A percentile compares a stretch with the other conserved stretches of the same genome.
phyloP scores from a whole-genome alignment of 345 rosid species.

The Noccaea caerulescens region DNA sequence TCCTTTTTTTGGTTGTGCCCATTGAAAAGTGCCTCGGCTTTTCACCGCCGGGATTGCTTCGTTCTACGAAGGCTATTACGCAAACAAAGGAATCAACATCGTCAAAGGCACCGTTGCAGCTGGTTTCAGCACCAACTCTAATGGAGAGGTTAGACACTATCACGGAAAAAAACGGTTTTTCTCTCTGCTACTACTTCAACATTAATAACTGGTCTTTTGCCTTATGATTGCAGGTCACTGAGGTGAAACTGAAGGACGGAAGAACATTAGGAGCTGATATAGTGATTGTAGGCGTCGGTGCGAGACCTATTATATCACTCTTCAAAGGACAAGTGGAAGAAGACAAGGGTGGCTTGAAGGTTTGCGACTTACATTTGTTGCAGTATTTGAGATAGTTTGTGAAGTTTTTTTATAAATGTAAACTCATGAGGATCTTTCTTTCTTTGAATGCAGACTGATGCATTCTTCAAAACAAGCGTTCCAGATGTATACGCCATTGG shows the following conservation, averaged over 20 bases:
- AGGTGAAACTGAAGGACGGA: constrained; percentile 85
- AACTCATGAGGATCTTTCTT: neutral
- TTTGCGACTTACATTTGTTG: constrained; percentile 1
- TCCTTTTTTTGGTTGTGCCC: constrained; percentile 51
- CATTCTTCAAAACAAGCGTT: constrained; percentile 42
- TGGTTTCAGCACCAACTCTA: constrained; percentile 72
- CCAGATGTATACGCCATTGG: constrained; percentile 92
- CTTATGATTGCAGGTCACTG: constrained; percentile 48
- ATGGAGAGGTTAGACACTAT: constrained; percentile 59
- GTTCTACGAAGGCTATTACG: constrained; percentile 86
- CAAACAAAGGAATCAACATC: constrained; percentile 72
- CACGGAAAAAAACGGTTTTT: neutral
- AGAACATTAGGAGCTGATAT: constrained; percentile 87
- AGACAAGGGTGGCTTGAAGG: constrained; percentile 94
- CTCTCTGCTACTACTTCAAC: neutral
- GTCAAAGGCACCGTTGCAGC: constrained; percentile 80
- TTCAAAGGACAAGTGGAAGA: constrained; percentile 94
- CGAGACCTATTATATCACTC: constrained; percentile 68
- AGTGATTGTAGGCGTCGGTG: constrained; percentile 96
- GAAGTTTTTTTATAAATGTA: neutral
- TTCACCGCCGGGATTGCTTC: constrained; percentile 80
- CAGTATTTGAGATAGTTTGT: neutral
- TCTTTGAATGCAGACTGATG: constrained; percentile 39
- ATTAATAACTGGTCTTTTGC: neutral
- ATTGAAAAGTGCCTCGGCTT: constrained; percentile 85